A percentile compares a stretch with the other conserved stretches of the same genome.
phyloP scores from a whole-genome alignment of 495 filamentous ascomycete genomes.

The Aspergillus taichungensis region DNA sequence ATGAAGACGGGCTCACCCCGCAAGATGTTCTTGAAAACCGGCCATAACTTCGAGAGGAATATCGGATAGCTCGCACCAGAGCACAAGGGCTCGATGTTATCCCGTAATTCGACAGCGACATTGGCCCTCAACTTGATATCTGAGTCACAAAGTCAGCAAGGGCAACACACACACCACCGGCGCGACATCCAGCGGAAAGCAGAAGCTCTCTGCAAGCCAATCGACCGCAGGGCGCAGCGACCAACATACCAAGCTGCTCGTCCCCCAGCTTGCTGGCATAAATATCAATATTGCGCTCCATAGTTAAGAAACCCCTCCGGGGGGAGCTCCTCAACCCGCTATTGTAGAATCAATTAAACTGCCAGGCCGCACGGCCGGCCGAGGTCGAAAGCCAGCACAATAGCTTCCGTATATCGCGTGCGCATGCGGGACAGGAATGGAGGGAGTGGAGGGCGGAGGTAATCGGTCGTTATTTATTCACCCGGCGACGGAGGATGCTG shows the following conservation, averaged over 20 bases:
- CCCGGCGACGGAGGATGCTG: slow-evolving; percentile 46
- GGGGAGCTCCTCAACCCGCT: slow-evolving; percentile 15
- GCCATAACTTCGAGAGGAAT: slow-evolving; percentile 81
- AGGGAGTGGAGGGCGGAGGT: slow-evolving; percentile 23
- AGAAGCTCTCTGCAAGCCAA: not conserved
- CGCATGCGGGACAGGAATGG: slow-evolving; percentile 45
- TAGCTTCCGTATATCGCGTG: slow-evolving; percentile 13
- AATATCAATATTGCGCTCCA: slow-evolving; percentile 50
- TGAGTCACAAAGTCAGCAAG: slow-evolving; percentile 18
- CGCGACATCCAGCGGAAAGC: not conserved
- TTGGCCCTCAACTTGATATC: slow-evolving; percentile 70
- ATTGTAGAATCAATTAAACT: slow-evolving; percentile 14
- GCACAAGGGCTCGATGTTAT: slow-evolving; percentile 70
- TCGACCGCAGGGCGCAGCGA: too few species aligned
- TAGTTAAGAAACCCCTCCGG: slow-evolving; percentile 20
- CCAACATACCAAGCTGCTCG: slow-evolving; percentile 46
- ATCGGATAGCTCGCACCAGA: slow-evolving; percentile 55
- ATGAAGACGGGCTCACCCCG: slow-evolving; percentile 85
- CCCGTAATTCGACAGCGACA: slow-evolving; percentile 69
- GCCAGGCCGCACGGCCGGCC: slow-evolving; percentile 41
- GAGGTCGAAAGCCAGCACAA: slow-evolving; percentile 23
- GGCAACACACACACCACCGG: not conserved
- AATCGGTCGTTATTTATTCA: slow-evolving; percentile 18
- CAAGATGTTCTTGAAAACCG: slow-evolving; percentile 78
- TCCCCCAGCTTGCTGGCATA: slow-evolving; percentile 53